phyloP scores from a whole-genome alignment of 108 stramenopile genomes.

The Cyclotella kingstonii region DNA sequence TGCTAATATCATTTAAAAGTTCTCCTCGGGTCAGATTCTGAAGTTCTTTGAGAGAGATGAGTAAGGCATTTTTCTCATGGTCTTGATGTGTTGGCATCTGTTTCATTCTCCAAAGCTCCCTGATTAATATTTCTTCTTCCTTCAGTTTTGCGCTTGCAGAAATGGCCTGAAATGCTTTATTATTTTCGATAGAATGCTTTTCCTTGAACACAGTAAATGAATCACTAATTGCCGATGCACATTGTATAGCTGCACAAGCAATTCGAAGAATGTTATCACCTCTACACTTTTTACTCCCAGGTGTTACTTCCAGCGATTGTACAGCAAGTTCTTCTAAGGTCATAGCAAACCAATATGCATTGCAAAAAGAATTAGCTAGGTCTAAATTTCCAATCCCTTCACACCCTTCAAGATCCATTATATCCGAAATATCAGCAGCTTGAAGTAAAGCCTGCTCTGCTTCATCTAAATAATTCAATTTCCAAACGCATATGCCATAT shows the following conservation, averaged over 20 bases:
- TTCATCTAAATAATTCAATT: constrained; percentile 17
- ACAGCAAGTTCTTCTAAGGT: constrained; percentile 19
- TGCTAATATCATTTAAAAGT: neutral
- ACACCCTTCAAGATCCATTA: constrained; percentile 3
- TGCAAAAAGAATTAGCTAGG: constrained; percentile 13
- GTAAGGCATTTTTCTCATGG: neutral
- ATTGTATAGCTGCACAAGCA: constrained; percentile 12
- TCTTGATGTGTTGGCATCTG: neutral
- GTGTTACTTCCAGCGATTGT: constrained; percentile 14
- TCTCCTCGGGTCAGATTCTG: constrained; percentile 5
- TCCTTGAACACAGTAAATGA: constrained; percentile 9
- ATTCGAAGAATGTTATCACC: constrained; percentile 28
- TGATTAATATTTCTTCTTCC: constrained; percentile 19
- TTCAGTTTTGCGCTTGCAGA: constrained; percentile 8
- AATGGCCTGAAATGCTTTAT: constrained; percentile 1
- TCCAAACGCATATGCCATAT: constrained; percentile 19
- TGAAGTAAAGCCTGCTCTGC: constrained; percentile 9
- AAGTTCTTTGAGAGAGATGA: neutral
- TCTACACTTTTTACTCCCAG: neutral
- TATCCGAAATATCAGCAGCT: constrained; percentile 20
- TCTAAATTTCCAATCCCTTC: constrained; percentile 2
- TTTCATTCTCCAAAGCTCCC: constrained; percentile 20
- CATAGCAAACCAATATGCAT: constrained; percentile 21
- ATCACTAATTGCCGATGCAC: constrained; percentile 16
- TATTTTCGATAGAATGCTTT: constrained; percentile 12